Percentiles rank a stretch among this genome's conserved stretches.
These are phyloP conservation scores for Solanum bulbocastanum DNA, from an alignment of 257 asterid species.

Conservation along the genomic window DNA sequence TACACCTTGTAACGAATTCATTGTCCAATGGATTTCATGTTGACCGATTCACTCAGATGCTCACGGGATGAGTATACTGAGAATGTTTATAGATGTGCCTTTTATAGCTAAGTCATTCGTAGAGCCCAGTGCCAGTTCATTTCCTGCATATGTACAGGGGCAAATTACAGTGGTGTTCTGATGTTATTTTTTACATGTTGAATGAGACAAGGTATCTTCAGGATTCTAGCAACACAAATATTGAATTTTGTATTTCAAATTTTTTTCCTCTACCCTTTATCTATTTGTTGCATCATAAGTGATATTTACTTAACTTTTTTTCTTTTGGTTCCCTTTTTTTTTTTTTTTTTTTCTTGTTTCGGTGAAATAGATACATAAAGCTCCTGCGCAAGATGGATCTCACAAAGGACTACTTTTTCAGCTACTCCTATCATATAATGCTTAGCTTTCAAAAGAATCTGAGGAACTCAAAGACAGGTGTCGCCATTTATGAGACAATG, in stretches of 20 bases:
- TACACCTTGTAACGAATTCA: neutral
- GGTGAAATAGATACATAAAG: constrained; percentile 75
- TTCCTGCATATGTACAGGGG: constrained; percentile 55
- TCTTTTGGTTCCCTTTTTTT: neutral
- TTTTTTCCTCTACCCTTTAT: neutral
- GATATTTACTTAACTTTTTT: constrained; percentile 21
- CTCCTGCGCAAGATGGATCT: constrained; percentile 82
- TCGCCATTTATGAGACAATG: constrained; percentile 63
- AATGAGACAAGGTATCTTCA: constrained; percentile 61
- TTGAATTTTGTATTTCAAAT: constrained; percentile 12
- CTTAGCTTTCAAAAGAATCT: constrained; percentile 83
- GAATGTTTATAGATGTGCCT: neutral
- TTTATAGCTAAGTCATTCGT: constrained; percentile 31
- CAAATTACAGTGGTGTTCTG: constrained; percentile 48
- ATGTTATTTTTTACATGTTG: constrained; percentile 59
- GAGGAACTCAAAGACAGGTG: constrained; percentile 46
- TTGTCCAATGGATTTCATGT: neutral
- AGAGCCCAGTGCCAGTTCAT: constrained; percentile 34
- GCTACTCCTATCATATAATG: constrained; percentile 93
- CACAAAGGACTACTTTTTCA: constrained; percentile 91
- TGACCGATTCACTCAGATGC: neutral
- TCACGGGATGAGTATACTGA: neutral
- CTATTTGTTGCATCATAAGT: neutral
- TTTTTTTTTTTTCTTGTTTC: constrained; percentile 21
- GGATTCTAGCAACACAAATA: constrained; percentile 29